Percentiles rank a stretch among this genome's conserved stretches.
Evolutionary conservation across 768 basidiomycete species (phyloP).

Genomic region (Panus rudis): DNA sequence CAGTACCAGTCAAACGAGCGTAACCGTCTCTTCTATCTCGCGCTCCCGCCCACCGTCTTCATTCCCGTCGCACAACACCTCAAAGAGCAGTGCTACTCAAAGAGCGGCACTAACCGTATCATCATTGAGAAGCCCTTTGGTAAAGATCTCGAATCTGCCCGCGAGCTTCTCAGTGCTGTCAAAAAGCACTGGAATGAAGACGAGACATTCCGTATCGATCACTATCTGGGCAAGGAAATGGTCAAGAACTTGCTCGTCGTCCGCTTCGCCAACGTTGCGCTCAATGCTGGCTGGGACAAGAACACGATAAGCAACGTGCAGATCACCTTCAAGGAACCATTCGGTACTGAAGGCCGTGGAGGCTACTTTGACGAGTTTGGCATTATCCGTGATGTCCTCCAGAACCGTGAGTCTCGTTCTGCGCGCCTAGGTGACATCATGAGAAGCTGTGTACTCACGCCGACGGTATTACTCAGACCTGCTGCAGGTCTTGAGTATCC

Average conservation of each 20-base stretch:
- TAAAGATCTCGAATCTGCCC: conserved; percentile 83
- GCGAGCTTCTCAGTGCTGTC: conserved; percentile 68
- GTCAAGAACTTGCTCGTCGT: conserved; percentile 96
- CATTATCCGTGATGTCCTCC: conserved; percentile 94
- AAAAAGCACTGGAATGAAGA: conserved; percentile 91
- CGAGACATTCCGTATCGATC: conserved; percentile 98
- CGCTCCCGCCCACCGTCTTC: conserved; percentile 96
- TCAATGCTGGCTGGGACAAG: conserved; percentile 91
- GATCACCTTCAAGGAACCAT: conserved; percentile 99
- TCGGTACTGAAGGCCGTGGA: conserved; percentile 99
- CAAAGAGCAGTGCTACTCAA: conserved; percentile 73
- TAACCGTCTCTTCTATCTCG: conserved; percentile 94
- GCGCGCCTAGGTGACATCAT: background rate
- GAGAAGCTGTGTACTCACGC: background rate
- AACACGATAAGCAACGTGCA: conserved; percentile 95
- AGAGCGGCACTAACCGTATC: conserved; percentile 76
- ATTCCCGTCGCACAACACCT: conserved; percentile 79
- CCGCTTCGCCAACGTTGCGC: conserved; percentile 89
- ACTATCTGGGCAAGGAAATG: conserved; percentile 99
- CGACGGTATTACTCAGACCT: conserved; percentile 54
- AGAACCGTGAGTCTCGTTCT: conserved; percentile 76
- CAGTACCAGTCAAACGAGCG: conserved; percentile 52
- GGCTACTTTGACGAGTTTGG: conserved; percentile 99
- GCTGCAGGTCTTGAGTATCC: conserved; percentile 86
- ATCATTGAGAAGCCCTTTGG: conserved; percentile 99